Evolutionary conservation across 148 eudicot genomes (phyloP).

Genomic region (Rheum nobile): DNA sequence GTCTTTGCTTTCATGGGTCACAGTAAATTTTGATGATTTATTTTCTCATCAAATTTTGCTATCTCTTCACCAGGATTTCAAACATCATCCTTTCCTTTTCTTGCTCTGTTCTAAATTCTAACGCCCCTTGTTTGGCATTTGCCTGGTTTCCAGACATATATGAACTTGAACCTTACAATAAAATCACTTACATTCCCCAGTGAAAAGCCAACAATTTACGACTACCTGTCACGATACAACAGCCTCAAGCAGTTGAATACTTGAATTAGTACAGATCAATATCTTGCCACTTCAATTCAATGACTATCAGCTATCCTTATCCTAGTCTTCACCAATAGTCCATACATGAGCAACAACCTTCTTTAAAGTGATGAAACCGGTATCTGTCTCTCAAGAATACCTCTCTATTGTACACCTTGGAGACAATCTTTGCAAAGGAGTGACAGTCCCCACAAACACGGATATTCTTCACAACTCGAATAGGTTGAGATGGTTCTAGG

Average conservation of each 20-base stretch:
- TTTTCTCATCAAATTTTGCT: too few relatives aligned
- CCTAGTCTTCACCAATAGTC: conserved; percentile 45
- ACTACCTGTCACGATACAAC: neutral
- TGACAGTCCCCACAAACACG: conserved; percentile 47
- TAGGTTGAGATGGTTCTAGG: conserved; percentile 20
- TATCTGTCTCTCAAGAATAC: conserved; percentile 38
- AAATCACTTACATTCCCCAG: neutral
- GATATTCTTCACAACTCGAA: conserved; percentile 43
- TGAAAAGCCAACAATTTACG: neutral
- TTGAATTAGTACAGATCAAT: neutral
- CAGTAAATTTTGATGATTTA: too few relatives aligned
- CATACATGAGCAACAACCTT: conserved; percentile 38
- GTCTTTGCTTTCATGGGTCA: neutral
- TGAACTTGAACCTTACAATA: neutral
- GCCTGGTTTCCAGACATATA: neutral
- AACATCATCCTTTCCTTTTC: neutral
- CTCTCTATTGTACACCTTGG: conserved; percentile 30
- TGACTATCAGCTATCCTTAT: neutral
- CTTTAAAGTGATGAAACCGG: conserved; percentile 37
- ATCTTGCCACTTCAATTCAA: neutral
- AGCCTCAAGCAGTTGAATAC: neutral
- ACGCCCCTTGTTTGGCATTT: neutral
- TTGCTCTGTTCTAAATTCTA: neutral
- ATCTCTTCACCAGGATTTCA: neutral
- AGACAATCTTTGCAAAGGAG: conserved; percentile 25